These are phyloP conservation scores for Lathyrus tuberosus DNA, from an alignment of 306 rosid species.

Conservation along the genomic window DNA sequence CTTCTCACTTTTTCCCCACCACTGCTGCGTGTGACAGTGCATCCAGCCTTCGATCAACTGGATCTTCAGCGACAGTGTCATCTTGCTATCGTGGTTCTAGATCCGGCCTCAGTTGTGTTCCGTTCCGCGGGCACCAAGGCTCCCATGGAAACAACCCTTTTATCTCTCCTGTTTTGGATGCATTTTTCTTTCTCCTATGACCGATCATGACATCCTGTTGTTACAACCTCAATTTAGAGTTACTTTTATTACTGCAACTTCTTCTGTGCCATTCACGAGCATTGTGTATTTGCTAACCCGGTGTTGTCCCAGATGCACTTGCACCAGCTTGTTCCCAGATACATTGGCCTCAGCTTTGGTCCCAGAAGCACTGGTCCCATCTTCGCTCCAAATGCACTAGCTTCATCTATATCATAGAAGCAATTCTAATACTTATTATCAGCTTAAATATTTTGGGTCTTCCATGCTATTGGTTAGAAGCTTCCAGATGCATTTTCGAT, in stretches of 20 bases:
- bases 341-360: not conserved
- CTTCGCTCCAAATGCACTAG: not conserved
- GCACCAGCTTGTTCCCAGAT: not conserved
- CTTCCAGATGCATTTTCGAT: not conserved
- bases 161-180: too few relatives aligned
- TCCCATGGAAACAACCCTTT: too few relatives aligned
- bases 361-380: not conserved
- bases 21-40: not conserved
- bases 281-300: not conserved
- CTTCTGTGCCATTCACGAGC: too few relatives aligned
- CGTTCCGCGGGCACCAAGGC: too few relatives aligned
- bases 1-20: not conserved
- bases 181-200: too few relatives aligned
- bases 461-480: not conserved
- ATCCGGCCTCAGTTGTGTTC: too few relatives aligned
- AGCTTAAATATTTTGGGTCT: not conserved
- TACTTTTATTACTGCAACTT: too few relatives aligned
- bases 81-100: not conserved
- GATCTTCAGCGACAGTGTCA: not conserved
- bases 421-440: not conserved
- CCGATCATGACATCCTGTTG: too few relatives aligned
- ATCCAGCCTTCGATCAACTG: not conserved
- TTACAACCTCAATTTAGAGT: too few relatives aligned
- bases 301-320: not conserved
- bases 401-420: not conserved